Percentiles rank a stretch among this genome's conserved stretches.
Evolutionary conservation across 371 early-diverging fungal species (phyloP).

Genomic region (Smittium mucronatum): DNA sequence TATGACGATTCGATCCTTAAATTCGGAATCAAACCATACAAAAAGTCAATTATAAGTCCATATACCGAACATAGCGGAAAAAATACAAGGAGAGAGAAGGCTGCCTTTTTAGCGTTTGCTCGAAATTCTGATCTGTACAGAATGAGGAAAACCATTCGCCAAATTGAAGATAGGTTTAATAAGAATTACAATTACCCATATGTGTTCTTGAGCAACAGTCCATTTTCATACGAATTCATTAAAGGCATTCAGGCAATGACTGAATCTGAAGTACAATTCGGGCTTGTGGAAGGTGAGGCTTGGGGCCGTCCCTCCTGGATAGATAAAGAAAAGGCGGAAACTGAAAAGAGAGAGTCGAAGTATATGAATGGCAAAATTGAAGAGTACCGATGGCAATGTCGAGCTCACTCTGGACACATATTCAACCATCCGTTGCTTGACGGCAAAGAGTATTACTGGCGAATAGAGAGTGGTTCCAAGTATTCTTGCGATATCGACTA

Average conservation of each 20-base stretch:
- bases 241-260: constrained; percentile 44
- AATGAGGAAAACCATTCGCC: constrained; percentile 49
- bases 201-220: constrained; percentile 76
- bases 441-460: constrained; percentile 86
- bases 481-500: constrained; percentile 76
- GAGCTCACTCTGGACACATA: constrained; percentile 75
- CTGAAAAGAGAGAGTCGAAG: not conserved
- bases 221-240: constrained; percentile 68
- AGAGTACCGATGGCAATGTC: constrained; percentile 86
- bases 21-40: not conserved
- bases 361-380: constrained; percentile 32
- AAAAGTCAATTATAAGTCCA: too few relatives aligned
- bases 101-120: constrained; percentile 55
- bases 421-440: constrained; percentile 64
- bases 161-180: constrained; percentile 81
- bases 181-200: constrained; percentile 78
- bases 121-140: constrained; percentile 63
- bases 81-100: constrained; percentile 15
- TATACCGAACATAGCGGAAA: too few relatives aligned
- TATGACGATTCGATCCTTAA: not conserved
- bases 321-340: constrained; percentile 29
- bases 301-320: constrained; percentile 79
- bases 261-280: constrained; percentile 36
- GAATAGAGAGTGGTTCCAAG: constrained; percentile 83
- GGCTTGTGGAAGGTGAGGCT: constrained; percentile 46